Base-by-base conservation (phyloP, 176 grass and related monocot genomes). In the Bromus sterilis region DNA sequence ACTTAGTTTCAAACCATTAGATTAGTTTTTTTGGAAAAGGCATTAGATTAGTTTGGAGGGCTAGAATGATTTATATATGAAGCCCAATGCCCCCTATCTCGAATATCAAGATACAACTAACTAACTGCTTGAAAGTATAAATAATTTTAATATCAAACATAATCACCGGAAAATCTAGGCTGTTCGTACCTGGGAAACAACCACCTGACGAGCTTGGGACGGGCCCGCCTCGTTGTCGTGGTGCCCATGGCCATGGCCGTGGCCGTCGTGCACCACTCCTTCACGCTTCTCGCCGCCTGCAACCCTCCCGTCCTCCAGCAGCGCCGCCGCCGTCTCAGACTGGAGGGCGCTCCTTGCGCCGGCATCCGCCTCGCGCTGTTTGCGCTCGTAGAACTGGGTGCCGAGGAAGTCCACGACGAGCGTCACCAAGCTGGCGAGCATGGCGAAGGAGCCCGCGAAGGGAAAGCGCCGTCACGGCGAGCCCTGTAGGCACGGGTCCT, bases 371-470 rank as follows among this genome's bases (percentile, higher is more conserved):
- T 68, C 10, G 13, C 56, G 39, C 64, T 90, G 79, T 74, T 92
- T 97, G 18, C 46, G 63, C 71, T 97, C 85, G 89, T 89, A 89
- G 63, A 90, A 69, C 55, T 90, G 87, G 34, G 89, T 97, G 59
- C 80, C 85, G 32, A 97, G 35, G 86, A 97, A 86, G 80, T 97
- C 89, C n/a, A 92, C 74, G 66, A 90, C 70, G 9, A 97, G 91
- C 8, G 91, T 97, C 15, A 40, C 89, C 14, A 97, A 89, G 49
- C 89, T 72, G 41, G 94, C 94, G 46, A 88, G 79, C 94, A 97
- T 94, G 70, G 91, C 91, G 21, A 94, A 72, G 83, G 94, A 97
- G 21, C 94, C 91, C 35, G 94, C 55, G 82, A 97, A 97, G 12
- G 91, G 91, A 80, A 97, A 97, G 9, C 40, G 60, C 2, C 82